Percentiles rank a stretch among this genome's conserved stretches.
Evolutionary conservation across 148 eudicot species (phyloP).

Genomic region (Polygonum aviculare): DNA sequence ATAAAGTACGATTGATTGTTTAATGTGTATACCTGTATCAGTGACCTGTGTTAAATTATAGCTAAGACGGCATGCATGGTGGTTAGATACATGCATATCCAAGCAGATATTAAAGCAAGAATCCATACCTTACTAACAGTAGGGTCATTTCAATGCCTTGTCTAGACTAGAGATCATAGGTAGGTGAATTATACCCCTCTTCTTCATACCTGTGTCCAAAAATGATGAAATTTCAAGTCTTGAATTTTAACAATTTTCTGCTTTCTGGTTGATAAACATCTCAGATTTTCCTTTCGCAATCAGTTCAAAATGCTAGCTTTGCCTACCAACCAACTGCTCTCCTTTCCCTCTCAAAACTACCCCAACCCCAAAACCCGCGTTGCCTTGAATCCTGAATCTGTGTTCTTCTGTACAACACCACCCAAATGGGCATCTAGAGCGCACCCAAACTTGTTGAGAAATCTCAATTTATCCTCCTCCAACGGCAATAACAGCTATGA

Average conservation of each 20-base stretch:
- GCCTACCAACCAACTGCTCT: neutral
- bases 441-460: neutral
- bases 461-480: neutral
- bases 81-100: neutral
- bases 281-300: neutral
- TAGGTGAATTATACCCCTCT: no score
- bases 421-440: neutral
- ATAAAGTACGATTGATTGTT: no score
- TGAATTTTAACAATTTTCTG: neutral
- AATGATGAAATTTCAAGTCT: no score
- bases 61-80: neutral
- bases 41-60: no score
- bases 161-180: neutral
- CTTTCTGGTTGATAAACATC: neutral
- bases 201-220: no score
- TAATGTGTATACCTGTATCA: no score
- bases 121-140: neutral
- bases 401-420: neutral
- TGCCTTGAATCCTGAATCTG: neutral
- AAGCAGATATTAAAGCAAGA: no score
- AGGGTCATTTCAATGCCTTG: neutral
- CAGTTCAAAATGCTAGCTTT: neutral
- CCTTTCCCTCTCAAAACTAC: neutral
- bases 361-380: neutral
- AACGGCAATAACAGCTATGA: neutral